Percentiles rank a stretch among this genome's conserved stretches.
Evolutionary conservation across 2,329 filamentous ascomycete genomes (phyloP).

Genomic region (Phialocephala subalpina): DNA sequence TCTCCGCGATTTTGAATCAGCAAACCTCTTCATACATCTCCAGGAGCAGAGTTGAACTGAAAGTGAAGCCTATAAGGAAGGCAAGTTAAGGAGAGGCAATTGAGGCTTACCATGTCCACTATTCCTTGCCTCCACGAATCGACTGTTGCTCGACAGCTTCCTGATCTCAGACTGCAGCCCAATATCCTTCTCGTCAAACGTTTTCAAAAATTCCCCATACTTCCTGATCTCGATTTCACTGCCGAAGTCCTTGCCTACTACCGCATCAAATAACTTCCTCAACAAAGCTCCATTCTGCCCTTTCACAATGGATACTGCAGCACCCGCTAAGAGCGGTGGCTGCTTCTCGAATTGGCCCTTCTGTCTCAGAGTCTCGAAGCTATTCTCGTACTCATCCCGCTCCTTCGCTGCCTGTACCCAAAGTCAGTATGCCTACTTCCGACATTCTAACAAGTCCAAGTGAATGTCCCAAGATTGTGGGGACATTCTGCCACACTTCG

Average conservation of each 20-base stretch:
- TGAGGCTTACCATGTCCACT: conserved; percentile 42
- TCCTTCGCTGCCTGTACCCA: conserved; percentile 8
- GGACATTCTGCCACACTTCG: too few species aligned
- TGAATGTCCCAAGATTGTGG: too few species aligned
- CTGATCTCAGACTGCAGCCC: conserved; percentile 41
- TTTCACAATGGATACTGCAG: conserved; percentile 17
- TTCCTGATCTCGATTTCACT: conserved; percentile 42
- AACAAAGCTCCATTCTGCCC: conserved; percentile 13
- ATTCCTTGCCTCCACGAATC: conserved; percentile 41
- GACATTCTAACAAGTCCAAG: too few species aligned
- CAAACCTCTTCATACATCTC: too few species aligned
- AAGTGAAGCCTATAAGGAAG: too few species aligned
- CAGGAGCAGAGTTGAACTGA: too few species aligned
- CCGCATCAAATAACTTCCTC: conserved; percentile 43
- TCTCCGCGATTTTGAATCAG: too few species aligned
- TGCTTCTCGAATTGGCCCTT: conserved; percentile 5
- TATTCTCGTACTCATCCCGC: conserved; percentile 14
- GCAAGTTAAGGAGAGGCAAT: too few species aligned
- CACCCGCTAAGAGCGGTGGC: conserved; percentile 7
- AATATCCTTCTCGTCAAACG: conserved; percentile 41
- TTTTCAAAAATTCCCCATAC: conserved; percentile 41
- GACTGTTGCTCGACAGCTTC: conserved; percentile 42
- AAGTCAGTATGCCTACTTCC: too few species aligned
- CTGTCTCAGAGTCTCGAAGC: conserved; percentile 10
- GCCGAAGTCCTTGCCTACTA: conserved; percentile 45